phyloP scores from a whole-genome alignment of 257 asterid species.

The Oldenlandia corymbosa region DNA sequence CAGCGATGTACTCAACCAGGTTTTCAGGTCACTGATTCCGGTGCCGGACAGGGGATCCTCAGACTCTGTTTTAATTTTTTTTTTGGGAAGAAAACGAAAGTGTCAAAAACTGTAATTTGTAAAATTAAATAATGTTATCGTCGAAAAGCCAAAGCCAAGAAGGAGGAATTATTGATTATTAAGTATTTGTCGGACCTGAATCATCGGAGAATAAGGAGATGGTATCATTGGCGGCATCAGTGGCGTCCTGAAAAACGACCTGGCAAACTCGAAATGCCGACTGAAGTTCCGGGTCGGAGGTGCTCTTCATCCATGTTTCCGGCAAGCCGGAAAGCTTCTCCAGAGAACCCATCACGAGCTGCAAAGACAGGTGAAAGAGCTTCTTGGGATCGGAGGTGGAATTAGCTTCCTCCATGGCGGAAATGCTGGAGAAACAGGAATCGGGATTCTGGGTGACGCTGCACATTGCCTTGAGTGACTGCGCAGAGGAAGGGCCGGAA shows the following conservation, averaged over 20 bases:
- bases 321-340: conserved; percentile 32
- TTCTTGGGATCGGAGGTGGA: conserved; percentile 44
- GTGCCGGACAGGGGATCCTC: conserved; percentile 9
- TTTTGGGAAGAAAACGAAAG: no score
- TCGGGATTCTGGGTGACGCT: conserved; percentile 42
- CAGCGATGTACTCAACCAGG: conserved; percentile 65
- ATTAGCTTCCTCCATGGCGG: conserved; percentile 28
- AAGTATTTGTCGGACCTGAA: no score
- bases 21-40: conserved; percentile 38
- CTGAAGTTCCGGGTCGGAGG: conserved; percentile 27
- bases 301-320: conserved; percentile 22
- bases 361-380: conserved; percentile 46
- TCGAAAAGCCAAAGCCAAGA: no score
- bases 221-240: conserved; percentile 48
- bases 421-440: conserved; percentile 44
- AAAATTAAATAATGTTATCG: no score
- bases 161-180: no score
- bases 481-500: conserved; percentile 20
- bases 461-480: conserved; percentile 58
- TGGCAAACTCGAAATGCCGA: conserved; percentile 51
- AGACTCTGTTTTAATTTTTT: no score
- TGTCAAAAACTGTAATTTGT: no score
- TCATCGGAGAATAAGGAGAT: conserved; percentile 24
- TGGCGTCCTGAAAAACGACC: conserved; percentile 51
- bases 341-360: conserved; percentile 36